These are phyloP conservation scores for Triticum monococcum DNA, from an alignment of 176 grass and related monocot genomes.

Conservation along the genomic window DNA sequence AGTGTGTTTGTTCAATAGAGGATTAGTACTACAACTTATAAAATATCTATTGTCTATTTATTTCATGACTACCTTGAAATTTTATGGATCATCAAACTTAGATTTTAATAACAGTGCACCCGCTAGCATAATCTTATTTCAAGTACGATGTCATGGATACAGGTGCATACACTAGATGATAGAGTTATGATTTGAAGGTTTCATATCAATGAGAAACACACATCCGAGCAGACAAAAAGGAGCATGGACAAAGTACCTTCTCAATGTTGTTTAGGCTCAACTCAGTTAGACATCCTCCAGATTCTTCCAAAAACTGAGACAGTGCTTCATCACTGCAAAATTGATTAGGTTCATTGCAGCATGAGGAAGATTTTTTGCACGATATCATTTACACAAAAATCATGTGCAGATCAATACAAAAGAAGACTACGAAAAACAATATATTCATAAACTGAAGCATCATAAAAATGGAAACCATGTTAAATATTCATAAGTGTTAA, in stretches of 20 bases:
- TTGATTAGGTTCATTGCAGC: background rate
- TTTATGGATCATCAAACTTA: background rate
- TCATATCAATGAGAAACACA: background rate
- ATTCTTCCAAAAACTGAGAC: constrained; percentile 73
- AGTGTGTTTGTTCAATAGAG: background rate
- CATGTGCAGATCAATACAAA: constrained; percentile 18
- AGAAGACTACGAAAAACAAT: background rate
- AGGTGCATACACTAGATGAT: background rate
- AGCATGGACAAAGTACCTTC: constrained; percentile 55
- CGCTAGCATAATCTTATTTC: background rate
- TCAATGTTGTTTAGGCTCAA: constrained; percentile 75
- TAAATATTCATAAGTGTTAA: background rate
- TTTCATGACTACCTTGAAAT: background rate
- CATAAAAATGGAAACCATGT: background rate
- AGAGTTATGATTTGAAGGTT: background rate
- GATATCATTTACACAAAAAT: constrained; percentile 12
- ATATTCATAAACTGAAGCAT: background rate
- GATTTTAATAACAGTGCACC: background rate
- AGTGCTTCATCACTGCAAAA: constrained; percentile 80
- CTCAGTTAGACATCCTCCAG: constrained; percentile 75
- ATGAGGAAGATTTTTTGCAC: background rate
- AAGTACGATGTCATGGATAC: background rate
- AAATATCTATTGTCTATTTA: background rate
- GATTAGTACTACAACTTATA: background rate
- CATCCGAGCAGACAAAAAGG: background rate